phyloP scores from a whole-genome alignment of 1,284 basidiomycete species.

The Xerocomus nothofagi region DNA sequence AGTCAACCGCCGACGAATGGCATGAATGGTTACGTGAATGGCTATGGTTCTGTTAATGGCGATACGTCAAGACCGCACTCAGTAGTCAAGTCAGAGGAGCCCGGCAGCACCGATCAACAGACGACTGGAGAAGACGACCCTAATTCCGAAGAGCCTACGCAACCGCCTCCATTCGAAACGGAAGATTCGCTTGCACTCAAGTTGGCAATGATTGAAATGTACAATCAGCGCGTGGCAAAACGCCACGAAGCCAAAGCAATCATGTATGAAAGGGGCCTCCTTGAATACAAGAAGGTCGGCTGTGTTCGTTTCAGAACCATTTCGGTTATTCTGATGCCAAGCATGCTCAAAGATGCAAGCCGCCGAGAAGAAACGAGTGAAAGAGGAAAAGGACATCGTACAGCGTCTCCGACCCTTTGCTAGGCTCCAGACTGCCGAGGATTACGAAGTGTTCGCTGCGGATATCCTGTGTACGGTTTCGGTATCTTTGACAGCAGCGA shows the following conservation, averaged over 20 bases:
- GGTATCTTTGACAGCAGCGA: background rate
- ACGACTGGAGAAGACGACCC: conserved; percentile 47
- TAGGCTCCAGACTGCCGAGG: conserved; percentile 86
- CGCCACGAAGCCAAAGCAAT: conserved; percentile 86
- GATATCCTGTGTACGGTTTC: conserved; percentile 79
- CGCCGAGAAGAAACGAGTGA: conserved; percentile 84
- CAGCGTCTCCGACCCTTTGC: conserved; percentile 92
- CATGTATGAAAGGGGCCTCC: conserved; percentile 89
- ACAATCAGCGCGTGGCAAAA: conserved; percentile 89
- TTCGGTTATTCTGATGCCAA: background rate
- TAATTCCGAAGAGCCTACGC: conserved; percentile 59
- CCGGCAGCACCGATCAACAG: conserved; percentile 31
- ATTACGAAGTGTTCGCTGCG: conserved; percentile 87
- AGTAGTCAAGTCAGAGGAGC: conserved; percentile 50
- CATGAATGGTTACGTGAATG: conserved; percentile 52
- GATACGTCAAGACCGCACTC: conserved; percentile 41
- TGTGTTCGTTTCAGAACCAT: background rate
- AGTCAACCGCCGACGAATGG: conserved; percentile 30
- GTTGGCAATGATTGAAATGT: conserved; percentile 88
- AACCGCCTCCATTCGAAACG: conserved; percentile 80
- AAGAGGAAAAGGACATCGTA: conserved; percentile 91
- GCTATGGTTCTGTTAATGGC: conserved; percentile 45
- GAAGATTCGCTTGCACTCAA: conserved; percentile 90
- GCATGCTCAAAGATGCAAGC: conserved; percentile 70
- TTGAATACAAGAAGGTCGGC: conserved; percentile 91